Evolutionary conservation across 2,329 filamentous ascomycete species (phyloP), one percentile per base, ranked within the genome.

Genomic region (Aspergillus amoenus): DNA sequence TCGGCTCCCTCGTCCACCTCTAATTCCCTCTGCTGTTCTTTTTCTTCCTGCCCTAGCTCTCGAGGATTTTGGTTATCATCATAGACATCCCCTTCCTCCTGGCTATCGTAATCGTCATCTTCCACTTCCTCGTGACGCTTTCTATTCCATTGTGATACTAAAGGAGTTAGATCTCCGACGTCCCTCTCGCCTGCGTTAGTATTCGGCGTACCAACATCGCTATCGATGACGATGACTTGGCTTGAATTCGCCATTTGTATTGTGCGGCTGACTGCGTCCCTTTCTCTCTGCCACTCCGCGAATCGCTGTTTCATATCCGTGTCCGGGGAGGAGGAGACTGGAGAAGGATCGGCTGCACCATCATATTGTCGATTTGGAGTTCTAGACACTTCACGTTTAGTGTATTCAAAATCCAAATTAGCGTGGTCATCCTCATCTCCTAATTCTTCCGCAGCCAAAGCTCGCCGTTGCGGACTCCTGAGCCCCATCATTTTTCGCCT

Each of bases 201-300:
- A 24, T 51, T 57, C 30, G 55, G 57, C 5, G 60, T 45, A 6
- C 43, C 65, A 43, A 69, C 66, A 61, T 77, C 76, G 44, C 76
- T 78, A 45, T 75, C 68, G 59, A 81, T 74, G 30, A 79, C 71
- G 58, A 81, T 76, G 39, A 80, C 71, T 54, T 77, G 71, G 46
- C 70, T 75, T 12, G 70, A 65, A 52, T 74, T 78, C 13, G 78
- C 74, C 64, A 72, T 68, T 24, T 76, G 65, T 46, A 79, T 79
- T 50, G 79, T 68, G 21, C 69, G 71, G 56, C 76, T 78, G 24
- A 79, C 70, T 11, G 70, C 71, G 55, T 79, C 74, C 56, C 78
- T 73, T 62, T 80, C 77, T 17, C 68, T 67, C 56, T 79, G 78
- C 76, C 76, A 80, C 60, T 76, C 69, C 34, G 61, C 68, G 68